Conservation (phyloP, 2,329 filamentous ascomycete species). For the Fusarium dimerum region DNA sequence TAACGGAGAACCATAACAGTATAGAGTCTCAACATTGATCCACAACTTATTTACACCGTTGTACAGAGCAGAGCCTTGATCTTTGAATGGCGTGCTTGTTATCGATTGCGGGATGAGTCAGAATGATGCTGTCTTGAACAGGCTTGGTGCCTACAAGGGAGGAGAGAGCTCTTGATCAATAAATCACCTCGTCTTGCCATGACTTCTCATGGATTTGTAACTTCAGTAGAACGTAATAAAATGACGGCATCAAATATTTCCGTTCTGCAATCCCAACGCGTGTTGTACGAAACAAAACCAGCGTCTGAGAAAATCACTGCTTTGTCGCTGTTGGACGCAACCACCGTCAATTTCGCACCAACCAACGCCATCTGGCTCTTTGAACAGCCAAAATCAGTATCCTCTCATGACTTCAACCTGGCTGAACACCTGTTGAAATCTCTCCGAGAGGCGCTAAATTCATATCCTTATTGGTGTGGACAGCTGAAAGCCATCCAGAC, state of each 20-base stretch:
- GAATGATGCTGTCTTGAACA: no score
- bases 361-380: constrained; percentile 27
- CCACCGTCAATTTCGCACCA: constrained; percentile 22
- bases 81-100: no score
- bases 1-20: no score
- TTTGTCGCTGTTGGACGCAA: constrained; percentile 25
- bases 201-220: background rate
- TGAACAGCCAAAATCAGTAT: background rate
- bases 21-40: no score
- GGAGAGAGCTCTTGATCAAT: no score
- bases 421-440: constrained; percentile 10
- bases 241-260: background rate
- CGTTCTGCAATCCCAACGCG: background rate
- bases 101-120: no score
- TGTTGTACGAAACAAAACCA: background rate
- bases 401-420: background rate
- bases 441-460: constrained; percentile 8
- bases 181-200: no score
- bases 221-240: background rate
- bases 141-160: no score
- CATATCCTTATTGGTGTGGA: constrained; percentile 24
- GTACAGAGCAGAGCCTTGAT: no score
- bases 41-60: no score
- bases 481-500: constrained; percentile 14
- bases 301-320: constrained; percentile 5